These are phyloP conservation scores for Exutisphaerella laricina DNA, from an alignment of 2,329 filamentous ascomycete genomes.

Conservation along the genomic window DNA sequence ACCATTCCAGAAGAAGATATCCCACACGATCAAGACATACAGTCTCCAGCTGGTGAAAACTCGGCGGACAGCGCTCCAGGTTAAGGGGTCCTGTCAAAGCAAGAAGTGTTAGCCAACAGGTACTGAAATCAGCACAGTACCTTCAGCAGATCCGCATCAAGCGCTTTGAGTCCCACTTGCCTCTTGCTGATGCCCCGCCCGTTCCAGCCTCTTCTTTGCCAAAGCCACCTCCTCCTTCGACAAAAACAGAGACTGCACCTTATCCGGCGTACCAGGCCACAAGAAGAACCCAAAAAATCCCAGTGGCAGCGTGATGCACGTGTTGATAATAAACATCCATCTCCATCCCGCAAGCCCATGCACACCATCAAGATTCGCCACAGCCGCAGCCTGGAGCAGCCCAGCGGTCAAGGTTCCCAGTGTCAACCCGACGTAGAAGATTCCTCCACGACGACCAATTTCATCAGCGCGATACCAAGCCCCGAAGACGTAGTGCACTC, in stretches of 20 bases:
- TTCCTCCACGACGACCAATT: slow-evolving; percentile 43
- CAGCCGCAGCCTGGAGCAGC: slow-evolving; percentile 33
- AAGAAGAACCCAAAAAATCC: slow-evolving; percentile 1
- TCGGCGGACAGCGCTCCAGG: slow-evolving; percentile 23
- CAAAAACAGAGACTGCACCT: neutral
- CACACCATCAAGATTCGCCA: slow-evolving; percentile 29
- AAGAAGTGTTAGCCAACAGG: too few species aligned
- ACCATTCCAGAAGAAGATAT: slow-evolving; percentile 55
- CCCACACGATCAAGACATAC: slow-evolving; percentile 47
- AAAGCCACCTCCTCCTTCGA: slow-evolving; percentile 1
- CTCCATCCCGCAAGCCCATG: slow-evolving; percentile 47
- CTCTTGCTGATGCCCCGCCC: slow-evolving; percentile 27
- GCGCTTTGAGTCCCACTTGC: too few species aligned
- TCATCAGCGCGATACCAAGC: slow-evolving; percentile 14
- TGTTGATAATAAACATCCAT: slow-evolving; percentile 45
- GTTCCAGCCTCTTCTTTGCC: slow-evolving; percentile 38
- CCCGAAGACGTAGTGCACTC: slow-evolving; percentile 14
- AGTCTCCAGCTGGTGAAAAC: slow-evolving; percentile 44
- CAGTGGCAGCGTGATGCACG: slow-evolving; percentile 1
- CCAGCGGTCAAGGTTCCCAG: slow-evolving; percentile 50
- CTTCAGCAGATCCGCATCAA: too few species aligned
- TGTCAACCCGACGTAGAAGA: slow-evolving; percentile 49
- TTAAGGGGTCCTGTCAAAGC: slow-evolving; percentile 30
- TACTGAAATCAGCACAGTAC: too few species aligned
- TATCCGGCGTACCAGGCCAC: slow-evolving; percentile 2